A percentile compares a stretch with the other conserved stretches of the same genome.
These are phyloP conservation scores for Toxicodendron radicans DNA, from an alignment of 345 rosid genomes.

Conservation along the genomic window DNA sequence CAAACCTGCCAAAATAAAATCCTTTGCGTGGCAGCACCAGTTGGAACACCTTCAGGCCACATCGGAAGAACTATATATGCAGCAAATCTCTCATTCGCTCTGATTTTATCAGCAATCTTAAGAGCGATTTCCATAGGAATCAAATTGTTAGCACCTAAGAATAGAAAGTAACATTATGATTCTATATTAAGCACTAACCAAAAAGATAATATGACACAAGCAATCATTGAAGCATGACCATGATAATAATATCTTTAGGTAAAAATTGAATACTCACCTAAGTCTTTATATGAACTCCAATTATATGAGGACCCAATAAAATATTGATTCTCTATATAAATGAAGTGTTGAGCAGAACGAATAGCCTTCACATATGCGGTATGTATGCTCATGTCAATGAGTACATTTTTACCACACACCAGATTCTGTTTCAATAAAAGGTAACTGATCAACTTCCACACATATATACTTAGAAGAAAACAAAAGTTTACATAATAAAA, in stretches of 20 bases:
- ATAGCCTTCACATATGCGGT: constrained; percentile 94
- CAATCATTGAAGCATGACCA: not conserved
- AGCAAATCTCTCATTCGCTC: constrained; percentile 88
- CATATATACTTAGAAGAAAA: not conserved
- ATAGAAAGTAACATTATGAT: constrained; percentile 10
- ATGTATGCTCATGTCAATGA: constrained; percentile 99
- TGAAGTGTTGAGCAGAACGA: constrained; percentile 94
- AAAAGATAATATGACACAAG: not conserved
- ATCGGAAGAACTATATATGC: constrained; percentile 87
- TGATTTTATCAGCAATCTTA: constrained; percentile 85
- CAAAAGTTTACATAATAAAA: not conserved
- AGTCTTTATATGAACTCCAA: constrained; percentile 74
- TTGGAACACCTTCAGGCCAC: constrained; percentile 99
- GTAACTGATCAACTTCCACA: constrained; percentile 22
- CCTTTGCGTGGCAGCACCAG: constrained; percentile 87
- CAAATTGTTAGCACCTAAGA: constrained; percentile 85
- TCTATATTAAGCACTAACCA: constrained; percentile 15
- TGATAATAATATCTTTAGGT: not conserved
- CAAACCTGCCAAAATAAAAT: constrained; percentile 95
- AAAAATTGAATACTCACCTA: constrained; percentile 49
- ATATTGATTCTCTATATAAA: constrained; percentile 95
- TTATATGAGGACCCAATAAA: constrained; percentile 91
- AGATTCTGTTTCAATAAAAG: constrained; percentile 59
- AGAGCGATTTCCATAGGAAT: constrained; percentile 98
- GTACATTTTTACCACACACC: constrained; percentile 87